Base-by-base conservation (phyloP, 345 rosid genomes). In the Camelina neglecta region DNA sequence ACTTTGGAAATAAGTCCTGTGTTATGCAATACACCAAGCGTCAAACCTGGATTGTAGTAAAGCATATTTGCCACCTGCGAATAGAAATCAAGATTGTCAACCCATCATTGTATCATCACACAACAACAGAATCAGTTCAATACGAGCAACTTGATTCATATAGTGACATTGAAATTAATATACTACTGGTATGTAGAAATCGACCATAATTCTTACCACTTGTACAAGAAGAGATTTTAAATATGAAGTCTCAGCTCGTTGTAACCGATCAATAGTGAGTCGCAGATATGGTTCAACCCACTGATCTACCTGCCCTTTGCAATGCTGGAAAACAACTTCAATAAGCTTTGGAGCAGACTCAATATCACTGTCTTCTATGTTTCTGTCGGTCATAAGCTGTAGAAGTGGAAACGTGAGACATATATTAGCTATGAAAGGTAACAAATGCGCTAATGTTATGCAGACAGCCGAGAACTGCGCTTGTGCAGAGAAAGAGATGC, bases 331-430 rank as follows among this genome's bases (percentile, higher is more conserved):
- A 80, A 96, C 88, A 60, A 96, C 98, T 81, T 93, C 92, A 77
- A 96, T 90, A 69, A 96, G 95, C 85, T 96, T 96, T 75, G 99
- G 99, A 75, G 98, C 99, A 13, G 99, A 89, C 76, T 86, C 96
- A 78, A 93, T 86, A 73, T 93, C 98, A 76, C 80, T 80, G 73
- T 96, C 99, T 80, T 96, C 99, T 77, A 93, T 83, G 79, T 86
- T 93, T 81, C 76, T 79, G 77, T 96, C 97, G 6, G 89, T 80
- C 95, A 96, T 84, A 50, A 90, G 83, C 99, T 96, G 84, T 60
- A 73, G 47, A 79, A 79, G 31, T 7, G 21, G 42, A 79, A 73
- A 56, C 42, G 35, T 44, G 53, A 67, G 65, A 67, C 56, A 67
- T 67, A 60, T 4, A 45, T 73, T 60, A 67, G 74, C 29, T 38